Base-by-base conservation (phyloP, 176 grass and related monocot genomes). In the Avena sativa region DNA sequence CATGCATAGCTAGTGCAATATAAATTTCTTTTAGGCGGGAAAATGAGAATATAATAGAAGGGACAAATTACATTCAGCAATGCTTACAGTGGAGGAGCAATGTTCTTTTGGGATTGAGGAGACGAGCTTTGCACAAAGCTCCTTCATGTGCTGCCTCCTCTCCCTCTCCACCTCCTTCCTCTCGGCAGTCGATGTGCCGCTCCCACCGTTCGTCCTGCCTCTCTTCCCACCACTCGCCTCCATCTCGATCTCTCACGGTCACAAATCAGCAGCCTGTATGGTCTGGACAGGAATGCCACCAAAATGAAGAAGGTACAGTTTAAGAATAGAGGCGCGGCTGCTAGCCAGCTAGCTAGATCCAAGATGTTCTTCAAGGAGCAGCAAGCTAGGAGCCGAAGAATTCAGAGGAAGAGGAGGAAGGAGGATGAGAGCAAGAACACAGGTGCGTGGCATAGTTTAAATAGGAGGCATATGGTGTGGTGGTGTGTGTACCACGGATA, bases 121-220 rank as follows among this genome's bases (percentile, higher is more conserved):
- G 71, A 74, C 71, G 87, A 95, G 93, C 81, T 91, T 83, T 50
- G 57, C 0, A 87, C 91, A 93, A 19, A 95, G 87, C 58, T 6
- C 66, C 84, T 93, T 95, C 91, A 95, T 95, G 14, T 93, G 87
- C 78, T 84, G 65, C 87, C 93, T 85, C 71, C 93, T 91, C 28
- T 78, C 83, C 71, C 81, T 89, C 89, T 95, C 93, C 28, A 85
- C 79, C 56, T 90, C 88, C 65, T 93, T 95, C 76, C 91, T 91
- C 91, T 83, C 78, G 78, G 91, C 68, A 9, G n/a, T 3, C 44
- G 53, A 7, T 28, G 80, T 28, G 72, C 5, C 5, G 17, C 38
- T 0, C 3, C 87, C 1, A 40, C 58, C 69, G 14, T 26, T 84
- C 26, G 12, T 11, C 14, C 53, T 72, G 26, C 28, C 53, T 71